Conservation (phyloP, 352 stramenopile species). For the Phytophthora cryptogea region DNA sequence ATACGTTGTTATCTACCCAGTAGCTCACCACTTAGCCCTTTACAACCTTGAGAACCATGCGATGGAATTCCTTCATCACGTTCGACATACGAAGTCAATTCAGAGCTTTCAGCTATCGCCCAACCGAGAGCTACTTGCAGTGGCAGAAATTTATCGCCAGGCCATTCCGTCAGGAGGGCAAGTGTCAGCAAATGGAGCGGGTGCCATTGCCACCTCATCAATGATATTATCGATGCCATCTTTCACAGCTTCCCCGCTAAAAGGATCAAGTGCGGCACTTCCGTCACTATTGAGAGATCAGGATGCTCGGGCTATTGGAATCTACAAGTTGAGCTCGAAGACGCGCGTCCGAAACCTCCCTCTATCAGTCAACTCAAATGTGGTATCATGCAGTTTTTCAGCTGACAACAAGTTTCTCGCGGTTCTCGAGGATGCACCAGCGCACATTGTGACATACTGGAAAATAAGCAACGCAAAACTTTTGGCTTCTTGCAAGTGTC, state of each 20-base stretch:
- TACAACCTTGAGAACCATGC: constrained; percentile 58
- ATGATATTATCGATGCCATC: not conserved
- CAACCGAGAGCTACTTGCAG: constrained; percentile 69
- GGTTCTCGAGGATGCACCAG: constrained; percentile 70
- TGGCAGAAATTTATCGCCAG: constrained; percentile 61
- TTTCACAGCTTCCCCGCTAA: constrained; percentile 6
- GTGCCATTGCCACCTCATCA: constrained; percentile 1
- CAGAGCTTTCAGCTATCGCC: constrained; percentile 73
- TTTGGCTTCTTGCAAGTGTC: constrained; percentile 68
- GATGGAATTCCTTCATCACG: constrained; percentile 82
- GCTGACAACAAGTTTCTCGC: constrained; percentile 79
- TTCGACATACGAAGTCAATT: constrained; percentile 50
- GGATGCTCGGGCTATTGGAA: constrained; percentile 57
- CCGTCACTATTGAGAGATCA: constrained; percentile 35
- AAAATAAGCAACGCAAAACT: constrained; percentile 82
- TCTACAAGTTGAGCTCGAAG: constrained; percentile 61
- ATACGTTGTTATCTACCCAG: constrained; percentile 61
- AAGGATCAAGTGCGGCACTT: constrained; percentile 8
- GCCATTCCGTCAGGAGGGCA: not conserved
- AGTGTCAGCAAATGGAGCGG: not conserved
- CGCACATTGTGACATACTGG: constrained; percentile 80
- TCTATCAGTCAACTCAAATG: constrained; percentile 54
- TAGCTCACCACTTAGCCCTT: constrained; percentile 63
- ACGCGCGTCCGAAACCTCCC: constrained; percentile 49
- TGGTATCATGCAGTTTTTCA: constrained; percentile 75